A percentile compares a stretch with the other conserved stretches of the same genome.
Evolutionary conservation across 2,329 filamentous ascomycete species (phyloP).

Genomic region (Fusarium guadeloupense): DNA sequence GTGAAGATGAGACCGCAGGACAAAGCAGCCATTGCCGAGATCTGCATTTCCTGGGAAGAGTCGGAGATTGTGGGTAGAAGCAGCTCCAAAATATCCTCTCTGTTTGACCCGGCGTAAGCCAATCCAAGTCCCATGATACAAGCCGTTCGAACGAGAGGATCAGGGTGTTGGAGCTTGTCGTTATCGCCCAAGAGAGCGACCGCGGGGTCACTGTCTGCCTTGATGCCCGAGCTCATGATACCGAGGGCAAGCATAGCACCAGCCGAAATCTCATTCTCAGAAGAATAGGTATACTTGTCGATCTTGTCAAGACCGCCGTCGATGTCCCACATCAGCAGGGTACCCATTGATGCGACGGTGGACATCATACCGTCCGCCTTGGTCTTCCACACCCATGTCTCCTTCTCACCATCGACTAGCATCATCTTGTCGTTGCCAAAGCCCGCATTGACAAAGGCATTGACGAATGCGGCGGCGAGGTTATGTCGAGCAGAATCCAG

Average conservation of each 20-base stretch:
- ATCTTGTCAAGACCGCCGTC: slow-evolving; percentile 92
- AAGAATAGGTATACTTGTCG: slow-evolving; percentile 89
- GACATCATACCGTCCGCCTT: slow-evolving; percentile 99
- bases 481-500: slow-evolving; percentile 96
- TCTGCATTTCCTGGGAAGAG: slow-evolving; percentile 87
- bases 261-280: slow-evolving; percentile 84
- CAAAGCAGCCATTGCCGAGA: slow-evolving; percentile 94
- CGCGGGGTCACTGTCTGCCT: slow-evolving; percentile 88
- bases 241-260: slow-evolving; percentile 93
- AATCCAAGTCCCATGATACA: slow-evolving; percentile 96
- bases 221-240: slow-evolving; percentile 93
- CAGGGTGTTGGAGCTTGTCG: slow-evolving; percentile 82
- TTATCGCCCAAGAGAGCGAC: slow-evolving; percentile 84
- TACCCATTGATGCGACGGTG: slow-evolving; percentile 91
- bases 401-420: slow-evolving; percentile 87
- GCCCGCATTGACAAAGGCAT: slow-evolving; percentile 95
- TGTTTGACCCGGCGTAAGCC: slow-evolving; percentile 93
- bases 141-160: slow-evolving; percentile 78
- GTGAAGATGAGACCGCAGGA: slow-evolving; percentile 91
- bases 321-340: slow-evolving; percentile 91
- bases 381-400: slow-evolving; percentile 98
- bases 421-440: slow-evolving; percentile 98
- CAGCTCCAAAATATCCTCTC: slow-evolving; percentile 84
- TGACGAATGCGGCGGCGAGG: slow-evolving; percentile 93
- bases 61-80: slow-evolving; percentile 90